phyloP scores from a whole-genome alignment of 495 filamentous ascomycete species.

The Cetradonia linearis region DNA sequence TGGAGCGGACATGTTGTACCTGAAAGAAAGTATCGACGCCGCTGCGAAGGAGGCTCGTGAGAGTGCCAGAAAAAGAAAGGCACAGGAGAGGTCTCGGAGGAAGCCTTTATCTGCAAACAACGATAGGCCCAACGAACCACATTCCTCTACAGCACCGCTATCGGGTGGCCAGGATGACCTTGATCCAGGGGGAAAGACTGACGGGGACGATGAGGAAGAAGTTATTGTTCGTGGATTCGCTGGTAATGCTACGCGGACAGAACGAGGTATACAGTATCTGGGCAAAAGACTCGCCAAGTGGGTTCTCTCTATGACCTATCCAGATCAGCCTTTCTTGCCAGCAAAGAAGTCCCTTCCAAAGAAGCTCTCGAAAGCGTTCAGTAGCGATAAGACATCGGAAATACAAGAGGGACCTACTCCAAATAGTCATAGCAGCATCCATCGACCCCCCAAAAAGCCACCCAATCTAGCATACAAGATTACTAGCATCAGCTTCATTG shows the following conservation, averaged over 20 bases:
- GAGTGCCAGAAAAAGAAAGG: conserved; percentile 47
- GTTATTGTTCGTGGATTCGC: conserved; percentile 89
- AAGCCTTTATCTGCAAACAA: conserved; percentile 16
- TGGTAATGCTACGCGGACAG: conserved; percentile 81
- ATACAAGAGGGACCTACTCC: conserved; percentile 30
- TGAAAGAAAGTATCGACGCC: conserved; percentile 94
- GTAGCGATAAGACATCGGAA: conserved; percentile 26
- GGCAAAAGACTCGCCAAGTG: conserved; percentile 92
- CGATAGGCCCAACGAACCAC: conserved; percentile 20
- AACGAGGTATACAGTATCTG: conserved; percentile 91
- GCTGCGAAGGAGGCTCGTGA: conserved; percentile 58
- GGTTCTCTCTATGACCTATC: conserved; percentile 79
- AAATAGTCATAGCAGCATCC: conserved; percentile 47
- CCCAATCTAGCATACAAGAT: conserved; percentile 65
- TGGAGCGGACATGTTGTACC: conserved; percentile 91
- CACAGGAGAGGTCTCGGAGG: conserved; percentile 29
- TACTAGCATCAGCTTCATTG: conserved; percentile 92
- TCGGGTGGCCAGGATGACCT: conserved; percentile 31
- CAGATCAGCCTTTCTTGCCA: conserved; percentile 77
- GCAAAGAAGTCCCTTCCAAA: conserved; percentile 45
- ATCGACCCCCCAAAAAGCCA: conserved; percentile 28
- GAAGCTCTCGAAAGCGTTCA: conserved; percentile 31
- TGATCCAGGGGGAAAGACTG: conserved; percentile 21
- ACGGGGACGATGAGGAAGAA: conserved; percentile 65
- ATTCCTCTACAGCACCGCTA: conserved; percentile 19